These are phyloP conservation scores for Venturiaceae sp. DNA, from an alignment of 2,329 filamentous ascomycete genomes.

Conservation along the genomic window DNA sequence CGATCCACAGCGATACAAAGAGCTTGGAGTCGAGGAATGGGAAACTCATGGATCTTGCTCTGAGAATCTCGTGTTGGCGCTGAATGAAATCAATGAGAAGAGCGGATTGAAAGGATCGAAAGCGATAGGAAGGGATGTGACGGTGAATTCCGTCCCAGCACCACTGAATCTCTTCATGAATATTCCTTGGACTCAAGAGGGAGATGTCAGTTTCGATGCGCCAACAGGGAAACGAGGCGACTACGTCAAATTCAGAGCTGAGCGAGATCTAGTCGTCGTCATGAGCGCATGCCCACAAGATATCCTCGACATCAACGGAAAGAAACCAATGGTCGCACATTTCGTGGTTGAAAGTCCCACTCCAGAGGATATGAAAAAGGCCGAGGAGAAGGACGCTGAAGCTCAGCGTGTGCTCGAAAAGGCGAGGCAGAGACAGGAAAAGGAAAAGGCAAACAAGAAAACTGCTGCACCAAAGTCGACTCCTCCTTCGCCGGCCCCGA, in stretches of 20 bases:
- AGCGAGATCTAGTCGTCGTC: slow-evolving; percentile 35
- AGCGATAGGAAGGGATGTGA: slow-evolving; percentile 12
- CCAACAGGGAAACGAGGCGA: slow-evolving; percentile 31
- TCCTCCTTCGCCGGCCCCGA: background rate
- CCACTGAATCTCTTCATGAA: slow-evolving; percentile 35
- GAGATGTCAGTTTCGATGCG: slow-evolving; percentile 29
- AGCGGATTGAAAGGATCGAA: slow-evolving; percentile 13
- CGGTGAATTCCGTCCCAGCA: slow-evolving; percentile 16
- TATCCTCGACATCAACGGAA: slow-evolving; percentile 32
- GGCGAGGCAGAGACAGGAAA: slow-evolving; percentile 2
- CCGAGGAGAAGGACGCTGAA: slow-evolving; percentile 1
- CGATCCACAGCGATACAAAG: slow-evolving; percentile 24
- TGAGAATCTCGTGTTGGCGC: slow-evolving; percentile 25
- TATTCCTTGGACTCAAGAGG: slow-evolving; percentile 30
- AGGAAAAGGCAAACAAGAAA: background rate
- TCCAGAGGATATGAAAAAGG: slow-evolving; percentile 6
- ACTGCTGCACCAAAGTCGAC: background rate
- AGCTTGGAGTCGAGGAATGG: slow-evolving; percentile 18
- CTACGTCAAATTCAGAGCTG: slow-evolving; percentile 32
- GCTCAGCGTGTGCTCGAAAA: slow-evolving; percentile 2
- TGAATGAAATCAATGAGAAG: slow-evolving; percentile 15
- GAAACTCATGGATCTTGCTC: slow-evolving; percentile 25
- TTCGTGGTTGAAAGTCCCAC: slow-evolving; percentile 21
- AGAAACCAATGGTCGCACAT: slow-evolving; percentile 33
- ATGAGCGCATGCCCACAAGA: slow-evolving; percentile 39